phyloP scores from a whole-genome alignment of 2,329 filamentous ascomycete species.

The Fusarium poae region DNA sequence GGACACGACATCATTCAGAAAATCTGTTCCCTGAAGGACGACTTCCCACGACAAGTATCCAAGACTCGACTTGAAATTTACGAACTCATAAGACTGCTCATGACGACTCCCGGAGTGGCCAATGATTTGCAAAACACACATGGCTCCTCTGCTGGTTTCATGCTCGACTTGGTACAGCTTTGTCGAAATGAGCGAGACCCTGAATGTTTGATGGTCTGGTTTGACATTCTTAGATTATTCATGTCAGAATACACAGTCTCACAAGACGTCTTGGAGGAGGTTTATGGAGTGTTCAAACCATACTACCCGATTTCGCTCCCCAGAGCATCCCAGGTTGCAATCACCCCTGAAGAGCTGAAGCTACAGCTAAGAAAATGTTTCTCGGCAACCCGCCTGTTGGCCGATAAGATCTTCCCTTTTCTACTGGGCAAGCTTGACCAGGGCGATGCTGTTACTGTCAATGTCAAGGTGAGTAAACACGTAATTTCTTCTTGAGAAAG shows the following conservation, averaged over 20 bases:
- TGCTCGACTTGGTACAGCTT: slow-evolving; percentile 63
- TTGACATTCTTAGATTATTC: slow-evolving; percentile 62
- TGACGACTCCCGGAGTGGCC: slow-evolving; percentile 59
- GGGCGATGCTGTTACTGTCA: slow-evolving; percentile 68
- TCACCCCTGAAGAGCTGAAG: slow-evolving; percentile 70
- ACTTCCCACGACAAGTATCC: slow-evolving; percentile 67
- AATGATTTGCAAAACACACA: slow-evolving; percentile 61
- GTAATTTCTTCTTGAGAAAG: neutral
- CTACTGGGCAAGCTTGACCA: slow-evolving; percentile 70
- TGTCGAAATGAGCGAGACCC: slow-evolving; percentile 70
- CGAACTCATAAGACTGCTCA: slow-evolving; percentile 60
- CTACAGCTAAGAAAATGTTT: slow-evolving; percentile 66
- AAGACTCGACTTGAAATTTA: slow-evolving; percentile 67
- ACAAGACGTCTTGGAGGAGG: slow-evolving; percentile 60
- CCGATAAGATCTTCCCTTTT: slow-evolving; percentile 64
- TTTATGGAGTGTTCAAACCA: slow-evolving; percentile 68
- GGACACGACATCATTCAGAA: slow-evolving; percentile 64
- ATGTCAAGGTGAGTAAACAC: slow-evolving; percentile 63
- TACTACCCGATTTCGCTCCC: slow-evolving; percentile 72
- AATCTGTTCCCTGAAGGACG: slow-evolving; percentile 66
- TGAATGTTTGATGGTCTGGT: slow-evolving; percentile 69
- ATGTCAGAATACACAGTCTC: slow-evolving; percentile 61
- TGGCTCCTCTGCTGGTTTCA: slow-evolving; percentile 60
- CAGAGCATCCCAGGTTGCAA: slow-evolving; percentile 63
- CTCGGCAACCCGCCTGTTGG: slow-evolving; percentile 62